These are phyloP conservation scores for Phoma sp. DNA, from an alignment of 2,329 filamentous ascomycete genomes.

Conservation along the genomic window DNA sequence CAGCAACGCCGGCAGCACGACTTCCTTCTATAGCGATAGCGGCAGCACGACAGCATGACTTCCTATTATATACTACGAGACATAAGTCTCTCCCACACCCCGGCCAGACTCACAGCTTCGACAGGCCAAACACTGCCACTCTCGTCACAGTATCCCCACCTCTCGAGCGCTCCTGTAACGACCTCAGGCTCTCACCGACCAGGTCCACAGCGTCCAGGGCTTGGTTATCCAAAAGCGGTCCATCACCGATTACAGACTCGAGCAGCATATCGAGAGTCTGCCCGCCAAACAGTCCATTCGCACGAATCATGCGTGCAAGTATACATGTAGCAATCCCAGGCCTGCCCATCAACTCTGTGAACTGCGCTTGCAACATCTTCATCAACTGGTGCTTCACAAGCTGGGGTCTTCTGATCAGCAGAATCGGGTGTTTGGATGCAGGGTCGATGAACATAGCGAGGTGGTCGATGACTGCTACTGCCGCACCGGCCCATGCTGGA, in stretches of 20 bases:
- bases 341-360: not conserved
- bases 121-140: not conserved
- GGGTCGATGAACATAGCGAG: not conserved
- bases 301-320: not conserved
- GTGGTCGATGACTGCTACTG: not conserved
- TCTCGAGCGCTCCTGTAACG: no score
- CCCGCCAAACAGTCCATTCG: not conserved
- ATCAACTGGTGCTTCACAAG: not conserved
- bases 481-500: not conserved
- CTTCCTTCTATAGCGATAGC: not conserved
- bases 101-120: not conserved
- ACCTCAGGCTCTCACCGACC: not conserved
- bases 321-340: constrained; percentile 2
- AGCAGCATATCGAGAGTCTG: constrained; percentile 9
- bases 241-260: constrained; percentile 1
- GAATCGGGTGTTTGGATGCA: not conserved
- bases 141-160: no score
- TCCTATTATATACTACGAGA: no score
- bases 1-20: no score
- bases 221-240: constrained; percentile 4
- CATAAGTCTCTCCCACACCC: not conserved
- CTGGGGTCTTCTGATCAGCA: not conserved
- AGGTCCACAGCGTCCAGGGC: not conserved
- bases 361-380: not conserved
- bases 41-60: no score